Conservation (phyloP, 2,329 filamentous ascomycete genomes). For the Neodidymelliopsis sp. region DNA sequence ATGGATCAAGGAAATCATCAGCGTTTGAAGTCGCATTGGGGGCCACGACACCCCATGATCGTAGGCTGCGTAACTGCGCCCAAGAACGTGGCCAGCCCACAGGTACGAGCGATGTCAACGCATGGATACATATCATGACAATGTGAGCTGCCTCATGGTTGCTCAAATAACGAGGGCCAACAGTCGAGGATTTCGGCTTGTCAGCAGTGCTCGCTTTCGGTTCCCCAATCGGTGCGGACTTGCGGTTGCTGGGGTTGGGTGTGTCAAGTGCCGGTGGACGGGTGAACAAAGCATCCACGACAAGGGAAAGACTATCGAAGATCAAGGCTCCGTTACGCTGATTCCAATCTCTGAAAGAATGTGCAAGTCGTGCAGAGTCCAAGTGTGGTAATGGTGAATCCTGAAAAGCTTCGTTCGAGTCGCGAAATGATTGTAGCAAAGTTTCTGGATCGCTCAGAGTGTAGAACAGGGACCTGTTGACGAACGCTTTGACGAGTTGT, state of each 20-base stretch:
- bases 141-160: slow-evolving; percentile 51
- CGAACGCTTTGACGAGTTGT: slow-evolving; percentile 28
- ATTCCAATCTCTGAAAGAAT: slow-evolving; percentile 47
- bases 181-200: not conserved
- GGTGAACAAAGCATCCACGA: slow-evolving; percentile 43
- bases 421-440: slow-evolving; percentile 45
- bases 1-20: slow-evolving; percentile 38
- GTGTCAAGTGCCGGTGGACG: slow-evolving; percentile 43
- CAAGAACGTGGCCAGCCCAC: slow-evolving; percentile 42
- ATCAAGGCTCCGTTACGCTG: slow-evolving; percentile 44
- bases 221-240: slow-evolving; percentile 24
- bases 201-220: not conserved
- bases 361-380: slow-evolving; percentile 37
- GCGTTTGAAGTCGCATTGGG: slow-evolving; percentile 27
- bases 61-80: slow-evolving; percentile 48
- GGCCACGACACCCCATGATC: slow-evolving; percentile 48
- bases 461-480: slow-evolving; percentile 46
- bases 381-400: slow-evolving; percentile 47
- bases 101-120: slow-evolving; percentile 46
- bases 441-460: slow-evolving; percentile 42
- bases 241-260: slow-evolving; percentile 35
- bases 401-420: slow-evolving; percentile 30
- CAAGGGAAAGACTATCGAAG: slow-evolving; percentile 47
- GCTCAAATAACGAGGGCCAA: slow-evolving; percentile 32
- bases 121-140: slow-evolving; percentile 51